Evolutionary conservation across 2,329 filamentous ascomycete genomes (phyloP), one percentile per base, ranked within the genome.

Genomic region (Aureobasidium sp.): DNA sequence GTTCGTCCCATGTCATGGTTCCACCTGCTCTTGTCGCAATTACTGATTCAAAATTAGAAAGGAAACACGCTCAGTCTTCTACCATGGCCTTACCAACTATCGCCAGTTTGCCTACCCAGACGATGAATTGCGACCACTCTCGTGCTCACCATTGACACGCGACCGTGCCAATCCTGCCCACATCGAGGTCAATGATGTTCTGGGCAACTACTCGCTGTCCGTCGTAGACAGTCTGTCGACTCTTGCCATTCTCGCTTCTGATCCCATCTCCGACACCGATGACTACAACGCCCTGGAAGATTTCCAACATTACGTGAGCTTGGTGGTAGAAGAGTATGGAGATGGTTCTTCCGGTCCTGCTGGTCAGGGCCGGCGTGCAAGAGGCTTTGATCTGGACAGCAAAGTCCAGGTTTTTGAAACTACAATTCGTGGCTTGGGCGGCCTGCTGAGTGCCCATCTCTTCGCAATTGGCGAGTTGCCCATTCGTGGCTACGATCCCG

Each of bases 401-500:
- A 99, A 97, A 76, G 94, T 99, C 1, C 93, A 99, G 76, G 91
- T 99, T 43, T 99, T 99, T 71, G 94, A 99, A 78, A 97, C 93
- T 0, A 93, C 96, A 39, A 99, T 99, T 68, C 84, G 94, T 63
- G 94, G 93, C 17, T 84, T 96, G 50, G 94, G 94, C 15, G 94
- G 94, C 0, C 79, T 99, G 62, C 77, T 99, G 66, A 97, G 92
- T 70, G 92, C 93, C 2, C 94, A 99, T 76, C 78, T 97, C 46
- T 99, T 99, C 73, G 93, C 94, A 13, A 81, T 92, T 26, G 94
- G 92, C 37, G 92, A 96, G 63, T 77, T 99, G 62, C 94, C 94
- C 0, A 96, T 97, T 61, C 79, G 81, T 15, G 88, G 89, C 41
- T 97, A 97, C 71, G 71, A 83, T 2, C 84, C 90, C 3, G 78